A percentile compares a stretch with the other conserved stretches of the same genome.
Conservation (phyloP, 2,329 filamentous ascomycete genomes). For the Colletotrichum viniferum region DNA sequence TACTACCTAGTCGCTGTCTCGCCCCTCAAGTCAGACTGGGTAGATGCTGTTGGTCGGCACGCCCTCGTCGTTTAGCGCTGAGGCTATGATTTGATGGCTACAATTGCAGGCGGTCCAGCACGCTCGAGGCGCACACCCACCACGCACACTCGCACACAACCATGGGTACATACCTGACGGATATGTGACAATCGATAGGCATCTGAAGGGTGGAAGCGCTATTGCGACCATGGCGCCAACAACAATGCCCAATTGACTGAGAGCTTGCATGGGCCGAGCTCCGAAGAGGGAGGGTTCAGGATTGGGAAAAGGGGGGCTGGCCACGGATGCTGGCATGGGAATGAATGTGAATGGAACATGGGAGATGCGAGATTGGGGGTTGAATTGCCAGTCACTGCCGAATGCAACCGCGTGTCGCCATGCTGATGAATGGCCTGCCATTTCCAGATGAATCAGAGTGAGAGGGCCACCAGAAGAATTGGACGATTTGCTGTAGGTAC, state of each 20-base stretch:
- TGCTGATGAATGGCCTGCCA: not conserved
- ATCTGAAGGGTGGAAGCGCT: not conserved
- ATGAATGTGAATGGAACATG: not conserved
- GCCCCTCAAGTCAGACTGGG: not conserved
- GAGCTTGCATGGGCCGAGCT: not conserved
- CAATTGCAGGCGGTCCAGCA: constrained; percentile 1
- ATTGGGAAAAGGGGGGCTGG: not conserved
- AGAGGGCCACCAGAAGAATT: not conserved
- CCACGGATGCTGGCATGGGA: not conserved
- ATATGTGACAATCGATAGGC: not conserved
- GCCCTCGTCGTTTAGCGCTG: constrained; percentile 8
- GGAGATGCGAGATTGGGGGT: not conserved
- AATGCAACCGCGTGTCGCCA: not conserved
- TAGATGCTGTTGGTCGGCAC: constrained; percentile 5
- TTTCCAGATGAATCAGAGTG: not conserved
- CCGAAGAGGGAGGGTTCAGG: not conserved
- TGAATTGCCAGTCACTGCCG: not conserved
- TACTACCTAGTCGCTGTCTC: not conserved
- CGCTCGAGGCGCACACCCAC: not conserved
- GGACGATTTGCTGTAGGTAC: not conserved
- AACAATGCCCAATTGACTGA: not conserved
- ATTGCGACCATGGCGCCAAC: not conserved
- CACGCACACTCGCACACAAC: not conserved
- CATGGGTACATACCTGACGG: not conserved
- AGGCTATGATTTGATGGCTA: not conserved